These are phyloP conservation scores for Polytolypa hystricis DNA, from an alignment of 2,329 filamentous ascomycete genomes.

Conservation along the genomic window DNA sequence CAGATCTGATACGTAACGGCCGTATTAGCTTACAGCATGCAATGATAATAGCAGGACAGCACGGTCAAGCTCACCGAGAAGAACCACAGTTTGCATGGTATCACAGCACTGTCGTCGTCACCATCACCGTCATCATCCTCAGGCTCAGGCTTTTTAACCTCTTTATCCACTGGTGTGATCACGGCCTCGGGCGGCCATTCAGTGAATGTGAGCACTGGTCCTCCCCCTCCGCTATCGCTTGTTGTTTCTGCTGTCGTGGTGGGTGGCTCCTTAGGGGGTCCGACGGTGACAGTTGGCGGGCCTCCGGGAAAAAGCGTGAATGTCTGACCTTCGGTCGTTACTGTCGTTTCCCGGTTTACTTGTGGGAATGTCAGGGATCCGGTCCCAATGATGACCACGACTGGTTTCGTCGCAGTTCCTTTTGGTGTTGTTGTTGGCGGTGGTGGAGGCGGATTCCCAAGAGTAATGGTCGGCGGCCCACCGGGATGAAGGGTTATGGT, in stretches of 20 bases:
- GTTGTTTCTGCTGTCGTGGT: slow-evolving; percentile 1
- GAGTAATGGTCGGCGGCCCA: slow-evolving; percentile 5
- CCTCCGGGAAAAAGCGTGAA: slow-evolving; percentile 3
- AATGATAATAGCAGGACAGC: too few relatives aligned
- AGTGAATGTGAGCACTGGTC: slow-evolving; percentile 2
- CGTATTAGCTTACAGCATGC: too few relatives aligned
- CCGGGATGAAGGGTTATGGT: slow-evolving; percentile 3
- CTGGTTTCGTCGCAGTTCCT: slow-evolving; percentile 4
- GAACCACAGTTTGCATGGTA: slow-evolving; percentile 9
- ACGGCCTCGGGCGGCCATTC: slow-evolving; percentile 6
- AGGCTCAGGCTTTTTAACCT: slow-evolving; percentile 6
- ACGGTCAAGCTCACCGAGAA: too few relatives aligned
- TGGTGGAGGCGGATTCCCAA: neutral
- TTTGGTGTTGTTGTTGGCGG: too few relatives aligned
- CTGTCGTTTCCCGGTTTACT: slow-evolving; percentile 3
- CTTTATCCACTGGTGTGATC: slow-evolving; percentile 4
- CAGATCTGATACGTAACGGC: too few relatives aligned
- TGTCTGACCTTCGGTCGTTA: slow-evolving; percentile 5
- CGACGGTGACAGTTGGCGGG: slow-evolving; percentile 3
- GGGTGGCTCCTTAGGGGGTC: neutral
- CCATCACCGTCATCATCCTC: too few relatives aligned
- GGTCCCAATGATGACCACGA: slow-evolving; percentile 4
- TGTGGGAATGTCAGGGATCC: slow-evolving; percentile 4
- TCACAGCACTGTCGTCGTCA: slow-evolving; percentile 3
- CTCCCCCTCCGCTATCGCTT: neutral